phyloP scores from a whole-genome alignment of 768 basidiomycete genomes.

The Podaxis pistillaris region DNA sequence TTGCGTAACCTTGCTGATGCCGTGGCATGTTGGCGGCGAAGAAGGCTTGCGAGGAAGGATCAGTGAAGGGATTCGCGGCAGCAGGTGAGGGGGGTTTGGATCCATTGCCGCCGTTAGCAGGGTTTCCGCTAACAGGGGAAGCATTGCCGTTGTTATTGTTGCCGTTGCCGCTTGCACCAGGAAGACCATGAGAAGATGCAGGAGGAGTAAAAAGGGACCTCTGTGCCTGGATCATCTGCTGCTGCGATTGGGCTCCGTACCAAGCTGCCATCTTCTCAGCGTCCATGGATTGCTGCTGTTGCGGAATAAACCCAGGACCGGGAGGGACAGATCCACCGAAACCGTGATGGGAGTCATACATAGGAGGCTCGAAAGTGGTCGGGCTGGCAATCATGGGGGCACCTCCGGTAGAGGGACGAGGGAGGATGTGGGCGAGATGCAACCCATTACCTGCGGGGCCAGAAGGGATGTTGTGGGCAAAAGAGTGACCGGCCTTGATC shows the following conservation, averaged over 20 bases:
- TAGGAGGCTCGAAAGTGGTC: constrained; percentile 13
- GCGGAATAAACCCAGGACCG: constrained; percentile 10
- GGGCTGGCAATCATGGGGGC: constrained; percentile 18
- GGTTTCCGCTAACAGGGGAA: constrained; percentile 10
- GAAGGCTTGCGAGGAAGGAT: constrained; percentile 15
- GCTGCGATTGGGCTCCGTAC: constrained; percentile 19
- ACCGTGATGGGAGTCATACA: constrained; percentile 16
- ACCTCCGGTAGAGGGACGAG: constrained; percentile 14
- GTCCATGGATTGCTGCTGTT: constrained; percentile 13
- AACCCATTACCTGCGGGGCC: constrained; percentile 16
- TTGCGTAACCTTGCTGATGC: constrained; percentile 15
- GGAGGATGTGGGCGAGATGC: constrained; percentile 18
- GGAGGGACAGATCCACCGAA: constrained; percentile 11
- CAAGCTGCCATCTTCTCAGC: constrained; percentile 22
- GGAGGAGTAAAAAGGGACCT: constrained; percentile 25
- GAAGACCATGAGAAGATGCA: constrained; percentile 21
- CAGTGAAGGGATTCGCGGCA: constrained; percentile 9
- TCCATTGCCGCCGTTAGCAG: constrained; percentile 10
- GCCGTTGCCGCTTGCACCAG: constrained; percentile 13
- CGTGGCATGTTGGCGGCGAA: constrained; percentile 10
- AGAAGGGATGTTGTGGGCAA: constrained; percentile 30
- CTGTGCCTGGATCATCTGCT: constrained; percentile 21
- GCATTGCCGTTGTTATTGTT: constrained; percentile 15
- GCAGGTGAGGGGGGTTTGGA: constrained; percentile 14
- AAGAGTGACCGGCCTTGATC: constrained; percentile 33